Evolutionary conservation across 2,329 filamentous ascomycete genomes (phyloP).

Genomic region (Epichloe gansuensis): DNA sequence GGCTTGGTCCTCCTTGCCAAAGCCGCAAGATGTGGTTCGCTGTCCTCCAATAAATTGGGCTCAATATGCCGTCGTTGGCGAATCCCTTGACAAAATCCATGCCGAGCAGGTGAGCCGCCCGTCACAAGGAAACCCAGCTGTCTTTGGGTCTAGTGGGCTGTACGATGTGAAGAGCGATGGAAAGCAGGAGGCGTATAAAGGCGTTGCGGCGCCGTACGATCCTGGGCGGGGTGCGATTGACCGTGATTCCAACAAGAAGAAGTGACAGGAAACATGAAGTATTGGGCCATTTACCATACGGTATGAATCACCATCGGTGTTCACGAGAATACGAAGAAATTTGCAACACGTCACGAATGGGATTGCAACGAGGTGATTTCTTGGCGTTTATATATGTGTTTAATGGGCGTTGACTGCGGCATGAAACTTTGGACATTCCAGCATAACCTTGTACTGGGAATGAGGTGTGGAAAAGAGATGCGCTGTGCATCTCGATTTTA

Average conservation of each 20-base stretch:
- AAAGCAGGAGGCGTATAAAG: conserved; percentile 32
- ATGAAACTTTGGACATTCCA: background rate
- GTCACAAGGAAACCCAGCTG: conserved; percentile 38
- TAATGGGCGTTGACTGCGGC: background rate
- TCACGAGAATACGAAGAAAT: background rate
- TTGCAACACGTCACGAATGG: background rate
- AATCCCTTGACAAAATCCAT: conserved; percentile 69
- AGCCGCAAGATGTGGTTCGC: conserved; percentile 68
- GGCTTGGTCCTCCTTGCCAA: conserved; percentile 54
- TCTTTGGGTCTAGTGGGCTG: conserved; percentile 28
- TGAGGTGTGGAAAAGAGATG: background rate
- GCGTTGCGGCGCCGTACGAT: conserved; percentile 44
- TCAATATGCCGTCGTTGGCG: conserved; percentile 79
- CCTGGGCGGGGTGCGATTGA: conserved; percentile 38
- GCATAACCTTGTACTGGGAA: background rate
- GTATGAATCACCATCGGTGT: background rate
- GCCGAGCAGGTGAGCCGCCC: conserved; percentile 62
- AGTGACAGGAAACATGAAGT: conserved; percentile 8
- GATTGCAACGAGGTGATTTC: background rate
- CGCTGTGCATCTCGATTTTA: background rate
- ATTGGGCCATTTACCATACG: too few species aligned
- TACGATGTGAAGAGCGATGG: conserved; percentile 38
- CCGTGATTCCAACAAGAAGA: conserved; percentile 23
- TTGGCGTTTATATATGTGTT: background rate
- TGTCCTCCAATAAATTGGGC: conserved; percentile 89